Conservation (phyloP, 139 green algal genomes). For the Chlorella sorokiniana region DNA sequence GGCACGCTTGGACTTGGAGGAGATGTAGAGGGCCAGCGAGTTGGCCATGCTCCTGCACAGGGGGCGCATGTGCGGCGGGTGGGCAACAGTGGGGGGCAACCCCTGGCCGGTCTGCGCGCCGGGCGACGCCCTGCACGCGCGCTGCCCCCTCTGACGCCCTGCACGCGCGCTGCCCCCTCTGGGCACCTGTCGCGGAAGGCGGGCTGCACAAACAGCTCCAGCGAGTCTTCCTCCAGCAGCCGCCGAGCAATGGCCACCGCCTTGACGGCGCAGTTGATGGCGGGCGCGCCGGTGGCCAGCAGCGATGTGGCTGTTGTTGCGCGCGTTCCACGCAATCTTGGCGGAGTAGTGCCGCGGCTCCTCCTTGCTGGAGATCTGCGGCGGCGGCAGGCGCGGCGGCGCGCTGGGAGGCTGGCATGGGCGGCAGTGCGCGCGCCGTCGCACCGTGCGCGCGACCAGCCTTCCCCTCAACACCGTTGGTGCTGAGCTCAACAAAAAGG, state of each 20-base stretch:
- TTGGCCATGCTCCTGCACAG: slow-evolving; percentile 32
- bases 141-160: no score
- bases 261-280: slow-evolving; percentile 45
- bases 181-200: slow-evolving; percentile 42
- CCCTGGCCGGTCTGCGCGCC: no score
- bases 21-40: slow-evolving; percentile 40
- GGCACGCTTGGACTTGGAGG: slow-evolving; percentile 32
- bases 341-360: slow-evolving; percentile 33
- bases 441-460: neutral
- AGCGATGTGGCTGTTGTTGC: slow-evolving; percentile 39
- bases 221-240: slow-evolving; percentile 43
- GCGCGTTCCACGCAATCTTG: slow-evolving; percentile 51
- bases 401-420: neutral
- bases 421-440: neutral
- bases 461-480: no score
- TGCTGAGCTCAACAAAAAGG: no score
- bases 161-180: neutral
- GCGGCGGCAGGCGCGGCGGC: no score
- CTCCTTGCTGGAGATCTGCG: slow-evolving; percentile 33
- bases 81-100: no score
- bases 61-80: neutral
- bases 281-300: slow-evolving; percentile 31
- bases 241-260: slow-evolving; percentile 39
- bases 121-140: no score
- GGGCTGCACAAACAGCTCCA: slow-evolving; percentile 49